Evolutionary conservation across 352 stramenopile genomes (phyloP).

Genomic region (Globisporangium polare): DNA sequence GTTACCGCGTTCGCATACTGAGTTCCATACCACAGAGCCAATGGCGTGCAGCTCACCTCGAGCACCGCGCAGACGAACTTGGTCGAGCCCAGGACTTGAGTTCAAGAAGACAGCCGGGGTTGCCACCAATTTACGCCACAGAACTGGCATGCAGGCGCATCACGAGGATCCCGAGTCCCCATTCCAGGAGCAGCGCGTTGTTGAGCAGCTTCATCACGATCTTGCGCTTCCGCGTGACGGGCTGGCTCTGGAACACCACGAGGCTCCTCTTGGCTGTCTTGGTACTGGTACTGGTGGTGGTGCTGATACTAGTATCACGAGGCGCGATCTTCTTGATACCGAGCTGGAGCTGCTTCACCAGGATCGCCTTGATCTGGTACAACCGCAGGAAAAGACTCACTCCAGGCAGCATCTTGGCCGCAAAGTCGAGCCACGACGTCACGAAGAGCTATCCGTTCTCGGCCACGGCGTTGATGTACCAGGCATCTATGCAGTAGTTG

Average conservation of each 20-base stretch:
- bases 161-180: neutral
- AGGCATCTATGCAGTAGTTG: constrained; percentile 13
- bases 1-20: too few species aligned
- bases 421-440: constrained; percentile 7
- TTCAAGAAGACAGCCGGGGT: constrained; percentile 14
- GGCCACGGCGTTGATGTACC: constrained; percentile 6
- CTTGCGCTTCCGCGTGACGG: neutral
- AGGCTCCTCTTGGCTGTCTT: neutral
- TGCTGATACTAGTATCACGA: neutral
- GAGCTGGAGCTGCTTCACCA: constrained; percentile 6
- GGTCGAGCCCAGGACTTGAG: constrained; percentile 17
- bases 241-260: neutral
- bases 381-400: constrained; percentile 8
- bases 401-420: constrained; percentile 9
- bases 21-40: too few species aligned
- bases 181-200: constrained; percentile 18
- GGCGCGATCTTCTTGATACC: neutral
- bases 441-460: constrained; percentile 15
- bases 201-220: constrained; percentile 5
- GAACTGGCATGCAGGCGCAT: constrained; percentile 16
- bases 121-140: constrained; percentile 7
- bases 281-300: neutral
- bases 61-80: constrained; percentile 17
- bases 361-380: constrained; percentile 9
- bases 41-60: constrained; percentile 9